Evolutionary conservation across 331 rosid species (phyloP).

Genomic region (Phaseolus coccineus): DNA sequence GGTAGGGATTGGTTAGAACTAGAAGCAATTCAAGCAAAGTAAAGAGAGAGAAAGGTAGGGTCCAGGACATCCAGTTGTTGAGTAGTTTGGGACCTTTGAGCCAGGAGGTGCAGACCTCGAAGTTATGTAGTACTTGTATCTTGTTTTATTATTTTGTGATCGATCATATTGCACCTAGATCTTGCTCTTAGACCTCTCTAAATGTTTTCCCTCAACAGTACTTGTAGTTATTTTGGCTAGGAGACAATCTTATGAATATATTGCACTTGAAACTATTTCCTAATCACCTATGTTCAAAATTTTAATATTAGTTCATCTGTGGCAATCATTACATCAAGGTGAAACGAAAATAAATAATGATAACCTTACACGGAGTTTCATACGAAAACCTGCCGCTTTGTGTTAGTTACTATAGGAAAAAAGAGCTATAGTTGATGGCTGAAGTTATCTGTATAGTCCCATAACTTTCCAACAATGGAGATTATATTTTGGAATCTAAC

Average conservation of each 20-base stretch:
- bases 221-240: conserved; percentile 15
- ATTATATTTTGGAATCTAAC: conserved; percentile 15
- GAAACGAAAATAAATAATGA: conserved; percentile 14
- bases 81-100: neutral
- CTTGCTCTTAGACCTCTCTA: conserved; percentile 9
- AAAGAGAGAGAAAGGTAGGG: neutral
- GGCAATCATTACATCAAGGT: neutral
- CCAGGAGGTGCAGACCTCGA: neutral
- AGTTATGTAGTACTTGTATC: neutral
- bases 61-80: neutral
- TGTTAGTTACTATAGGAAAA: too few relatives aligned
- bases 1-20: neutral
- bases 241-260: conserved; percentile 14
- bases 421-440: conserved; percentile 12
- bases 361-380: conserved; percentile 2
- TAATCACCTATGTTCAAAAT: neutral
- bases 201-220: conserved; percentile 29
- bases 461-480: neutral
- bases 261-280: conserved; percentile 11
- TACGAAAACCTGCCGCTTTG: conserved; percentile 13
- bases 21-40: neutral
- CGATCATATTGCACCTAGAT: neutral
- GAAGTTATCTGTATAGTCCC: conserved; percentile 20
- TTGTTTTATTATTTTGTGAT: conserved; percentile 8
- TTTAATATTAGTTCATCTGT: neutral